Percentiles rank a stretch among this genome's conserved stretches.
Evolutionary conservation across 1,139 yeast genomes (phyloP).

Genomic region (Groenewaldozyma auringiensis): DNA sequence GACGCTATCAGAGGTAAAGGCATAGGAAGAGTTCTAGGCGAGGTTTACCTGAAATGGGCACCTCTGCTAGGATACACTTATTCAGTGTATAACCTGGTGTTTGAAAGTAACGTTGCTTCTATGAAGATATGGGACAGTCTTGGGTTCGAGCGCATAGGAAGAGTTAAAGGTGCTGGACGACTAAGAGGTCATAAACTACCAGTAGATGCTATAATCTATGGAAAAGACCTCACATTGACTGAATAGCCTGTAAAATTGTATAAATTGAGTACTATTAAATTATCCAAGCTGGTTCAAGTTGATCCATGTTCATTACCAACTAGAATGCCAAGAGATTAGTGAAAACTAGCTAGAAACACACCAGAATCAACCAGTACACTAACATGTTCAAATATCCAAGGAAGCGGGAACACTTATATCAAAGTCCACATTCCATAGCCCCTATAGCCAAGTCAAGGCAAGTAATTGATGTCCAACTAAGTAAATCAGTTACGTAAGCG

Average conservation of each 20-base stretch:
- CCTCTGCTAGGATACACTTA: conserved; percentile 81
- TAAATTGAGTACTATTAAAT: no score
- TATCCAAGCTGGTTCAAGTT: no score
- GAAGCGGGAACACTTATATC: no score
- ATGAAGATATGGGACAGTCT: conserved; percentile 71
- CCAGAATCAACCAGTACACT: no score
- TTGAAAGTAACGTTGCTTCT: conserved; percentile 81
- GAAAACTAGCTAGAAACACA: no score
- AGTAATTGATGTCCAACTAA: no score
- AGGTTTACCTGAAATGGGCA: conserved; percentile 85
- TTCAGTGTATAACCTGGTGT: conserved; percentile 75
- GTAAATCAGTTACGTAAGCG: no score
- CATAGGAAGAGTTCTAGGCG: conserved; percentile 76
- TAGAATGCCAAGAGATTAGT: no score
- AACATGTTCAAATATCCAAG: no score
- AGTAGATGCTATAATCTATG: conserved; percentile 74
- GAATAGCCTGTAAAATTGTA: not conserved
- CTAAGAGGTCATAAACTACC: conserved; percentile 46
- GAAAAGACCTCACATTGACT: conserved; percentile 34
- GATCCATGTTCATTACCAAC: no score
- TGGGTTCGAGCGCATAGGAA: conserved; percentile 70
- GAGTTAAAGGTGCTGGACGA: conserved; percentile 77
- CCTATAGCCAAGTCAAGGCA: no score
- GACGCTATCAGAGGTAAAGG: conserved; percentile 93
- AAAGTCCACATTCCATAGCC: no score